Base-by-base conservation (phyloP, 1,139 yeast genomes). In the Candida tetrigidarum region DNA sequence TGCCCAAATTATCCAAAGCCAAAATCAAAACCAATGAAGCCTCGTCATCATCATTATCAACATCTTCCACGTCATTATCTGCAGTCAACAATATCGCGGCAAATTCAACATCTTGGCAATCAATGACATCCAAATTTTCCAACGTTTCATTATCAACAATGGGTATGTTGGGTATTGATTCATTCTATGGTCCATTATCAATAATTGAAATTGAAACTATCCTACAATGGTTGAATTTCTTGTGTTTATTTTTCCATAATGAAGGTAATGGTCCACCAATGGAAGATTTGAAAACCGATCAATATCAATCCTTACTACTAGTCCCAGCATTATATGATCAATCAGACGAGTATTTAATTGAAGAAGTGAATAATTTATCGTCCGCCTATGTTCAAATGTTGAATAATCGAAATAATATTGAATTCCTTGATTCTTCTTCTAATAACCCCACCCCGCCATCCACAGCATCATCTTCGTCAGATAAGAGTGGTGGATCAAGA, bases 201-300 rank as follows among this genome's bases (percentile, higher is more conserved):
- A 67, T 69, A 29, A 69, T 67, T 35, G 96, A 90, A 59, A 69
- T 86, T 35, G 91, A 85, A 46, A 80, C 86, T 1, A 81, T 87
- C 0, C 83, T 86, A 51, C 74, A 80, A 1, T 90, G 96, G 96
- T 63, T 87, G 18, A 74, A 81, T 44, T 74, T 84, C 9, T 66
- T 88, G 29, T 80, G 85, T 49, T 90, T 83, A 49, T 89, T 88
- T 59, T 89, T 90, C 66, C 83, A 89, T 59, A 85, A 87, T 57
- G 84, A 80, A 46, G 96, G 96, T 0, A 86, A 85, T 41, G 96
- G 96, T 0, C 95, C 95, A 0, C 79, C 91, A 0, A 58, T 87
- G 34, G 83, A 78, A 50, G 81, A 79, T 9, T 66, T 89, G 56
- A 84, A 83, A 52, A 81, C 81, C 46, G 81, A 77, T 39, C 78